Conservation (phyloP, 169 alveolate species). For the Plasmodium inui region DNA sequence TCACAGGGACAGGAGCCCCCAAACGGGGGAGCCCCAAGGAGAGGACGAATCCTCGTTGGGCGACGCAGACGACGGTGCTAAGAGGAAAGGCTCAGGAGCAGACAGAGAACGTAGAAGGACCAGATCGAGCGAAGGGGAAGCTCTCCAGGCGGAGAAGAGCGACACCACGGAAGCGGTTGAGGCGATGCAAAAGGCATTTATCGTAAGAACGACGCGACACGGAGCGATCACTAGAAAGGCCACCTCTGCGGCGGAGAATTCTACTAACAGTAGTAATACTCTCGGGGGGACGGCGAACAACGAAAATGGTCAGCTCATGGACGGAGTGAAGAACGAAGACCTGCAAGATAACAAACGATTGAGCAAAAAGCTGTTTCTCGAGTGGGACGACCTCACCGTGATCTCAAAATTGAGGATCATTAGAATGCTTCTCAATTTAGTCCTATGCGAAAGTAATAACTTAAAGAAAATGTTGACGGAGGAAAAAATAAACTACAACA, state of each 20-base stretch:
- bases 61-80: neutral
- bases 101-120: neutral
- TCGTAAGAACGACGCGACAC: neutral
- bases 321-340: neutral
- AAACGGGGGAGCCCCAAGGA: neutral
- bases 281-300: neutral
- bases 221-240: neutral
- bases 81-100: neutral
- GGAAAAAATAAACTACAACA: constrained; percentile 20
- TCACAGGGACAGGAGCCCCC: neutral
- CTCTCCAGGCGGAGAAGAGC: no score
- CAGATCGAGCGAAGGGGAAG: neutral
- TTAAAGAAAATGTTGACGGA: constrained; percentile 28
- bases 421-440: constrained; percentile 63
- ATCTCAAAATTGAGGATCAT: constrained; percentile 41
- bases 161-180: no score
- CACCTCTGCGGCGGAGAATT: neutral
- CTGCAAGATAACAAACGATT: neutral
- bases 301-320: neutral
- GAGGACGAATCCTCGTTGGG: neutral
- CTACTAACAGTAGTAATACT: neutral
- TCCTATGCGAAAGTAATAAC: constrained; percentile 56
- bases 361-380: constrained; percentile 49
- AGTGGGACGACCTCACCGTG: constrained; percentile 58
- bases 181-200: neutral